These are phyloP conservation scores for Cutaneotrichosporon sp. DNA, from an alignment of 1,284 basidiomycete genomes.

Conservation along the genomic window DNA sequence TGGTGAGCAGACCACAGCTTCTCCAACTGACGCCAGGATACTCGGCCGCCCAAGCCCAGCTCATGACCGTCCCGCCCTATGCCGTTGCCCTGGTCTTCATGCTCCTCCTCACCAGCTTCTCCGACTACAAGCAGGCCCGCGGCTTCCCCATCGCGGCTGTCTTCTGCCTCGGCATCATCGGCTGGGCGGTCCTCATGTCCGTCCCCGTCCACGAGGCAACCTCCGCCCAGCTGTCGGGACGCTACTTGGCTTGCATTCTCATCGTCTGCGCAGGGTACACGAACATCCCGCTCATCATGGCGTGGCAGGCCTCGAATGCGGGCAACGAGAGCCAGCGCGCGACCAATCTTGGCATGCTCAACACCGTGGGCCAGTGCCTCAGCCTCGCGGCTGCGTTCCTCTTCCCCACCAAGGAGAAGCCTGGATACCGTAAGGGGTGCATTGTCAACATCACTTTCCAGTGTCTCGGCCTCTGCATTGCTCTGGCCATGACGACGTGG, in stretches of 20 bases:
- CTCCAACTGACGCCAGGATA: conserved; percentile 34
- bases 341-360: conserved; percentile 50
- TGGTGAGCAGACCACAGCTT: background rate
- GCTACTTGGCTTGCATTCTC: conserved; percentile 49
- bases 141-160: conserved; percentile 48
- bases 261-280: conserved; percentile 47
- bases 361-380: conserved; percentile 51
- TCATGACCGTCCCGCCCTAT: conserved; percentile 75
- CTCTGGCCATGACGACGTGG: conserved; percentile 42
- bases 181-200: conserved; percentile 44
- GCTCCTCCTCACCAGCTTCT: conserved; percentile 56
- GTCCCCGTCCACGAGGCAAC: conserved; percentile 34
- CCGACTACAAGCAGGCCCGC: conserved; percentile 67
- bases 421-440: conserved; percentile 47
- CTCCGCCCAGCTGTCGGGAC: conserved; percentile 31
- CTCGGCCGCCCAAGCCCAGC: conserved; percentile 52
- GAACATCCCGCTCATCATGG: conserved; percentile 42
- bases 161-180: conserved; percentile 46
- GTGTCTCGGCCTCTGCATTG: conserved; percentile 43
- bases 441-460: conserved; percentile 50
- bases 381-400: conserved; percentile 49
- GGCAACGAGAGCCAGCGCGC: conserved; percentile 40
- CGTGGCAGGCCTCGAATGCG: conserved; percentile 12
- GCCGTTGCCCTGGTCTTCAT: conserved; percentile 66
- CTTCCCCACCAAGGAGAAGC: conserved; percentile 48